Percentiles rank a stretch among this genome's conserved stretches.
Conservation (phyloP, 208 protist species). For the Wallacemonas sp. region DNA sequence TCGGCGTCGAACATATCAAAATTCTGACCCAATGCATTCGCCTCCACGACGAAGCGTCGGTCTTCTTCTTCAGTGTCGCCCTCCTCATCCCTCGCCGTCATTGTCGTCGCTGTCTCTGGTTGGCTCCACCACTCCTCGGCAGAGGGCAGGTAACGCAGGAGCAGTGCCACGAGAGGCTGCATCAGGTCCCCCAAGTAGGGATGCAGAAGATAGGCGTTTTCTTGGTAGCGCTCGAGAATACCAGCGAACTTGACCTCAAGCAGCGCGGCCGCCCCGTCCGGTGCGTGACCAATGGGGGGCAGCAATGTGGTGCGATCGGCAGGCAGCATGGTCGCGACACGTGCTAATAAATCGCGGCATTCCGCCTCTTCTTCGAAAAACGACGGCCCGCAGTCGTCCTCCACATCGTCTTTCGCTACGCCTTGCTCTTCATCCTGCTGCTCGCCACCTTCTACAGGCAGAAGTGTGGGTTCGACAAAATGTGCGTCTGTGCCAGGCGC, state of each 20-base stretch:
- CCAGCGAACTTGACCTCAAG: slow-evolving; percentile 56
- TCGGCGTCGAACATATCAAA: slow-evolving; percentile 83
- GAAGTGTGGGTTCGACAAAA: background rate
- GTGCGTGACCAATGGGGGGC: slow-evolving; percentile 58
- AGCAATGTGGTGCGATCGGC: slow-evolving; percentile 32
- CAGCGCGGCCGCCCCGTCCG: slow-evolving; percentile 56
- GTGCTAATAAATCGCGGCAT: slow-evolving; percentile 45
- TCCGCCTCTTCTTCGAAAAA: slow-evolving; percentile 81
- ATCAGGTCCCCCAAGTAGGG: slow-evolving; percentile 88
- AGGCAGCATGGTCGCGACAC: slow-evolving; percentile 35
- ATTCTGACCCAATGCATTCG: slow-evolving; percentile 54
- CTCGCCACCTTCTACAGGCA: background rate
- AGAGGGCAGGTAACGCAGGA: slow-evolving; percentile 47
- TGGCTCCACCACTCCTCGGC: slow-evolving; percentile 53
- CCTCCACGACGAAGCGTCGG: slow-evolving; percentile 11
- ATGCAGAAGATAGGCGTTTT: slow-evolving; percentile 93
- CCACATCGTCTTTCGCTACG: slow-evolving; percentile 22
- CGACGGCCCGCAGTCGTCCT: slow-evolving; percentile 53
- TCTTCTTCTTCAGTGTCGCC: no score
- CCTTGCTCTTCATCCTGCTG: background rate
- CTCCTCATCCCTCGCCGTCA: background rate
- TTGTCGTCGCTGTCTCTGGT: slow-evolving; percentile 7
- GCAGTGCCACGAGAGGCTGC: slow-evolving; percentile 65
- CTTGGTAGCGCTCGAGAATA: slow-evolving; percentile 93
- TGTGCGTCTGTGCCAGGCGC: no score